Conservation (phyloP, 2,329 filamentous ascomycete species). For the Aspergillus aculeatus region DNA sequence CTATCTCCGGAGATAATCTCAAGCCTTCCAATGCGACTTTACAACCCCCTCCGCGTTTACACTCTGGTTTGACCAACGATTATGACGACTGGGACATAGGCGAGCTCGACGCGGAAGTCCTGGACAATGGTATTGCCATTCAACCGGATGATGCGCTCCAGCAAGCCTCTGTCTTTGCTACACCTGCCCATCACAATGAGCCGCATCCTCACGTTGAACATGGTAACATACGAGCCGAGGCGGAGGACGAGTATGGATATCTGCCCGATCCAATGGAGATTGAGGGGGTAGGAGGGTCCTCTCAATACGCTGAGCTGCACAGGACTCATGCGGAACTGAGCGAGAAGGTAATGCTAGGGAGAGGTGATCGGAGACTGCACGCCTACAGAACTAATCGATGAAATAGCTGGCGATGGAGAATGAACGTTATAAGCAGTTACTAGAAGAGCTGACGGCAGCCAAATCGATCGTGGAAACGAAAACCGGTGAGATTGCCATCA, state of each 20-base stretch:
- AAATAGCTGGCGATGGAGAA: conserved; percentile 40
- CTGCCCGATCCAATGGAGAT: conserved; percentile 18
- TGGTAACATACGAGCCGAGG: background rate
- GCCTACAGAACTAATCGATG: conserved; percentile 11
- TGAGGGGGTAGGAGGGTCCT: conserved; percentile 16
- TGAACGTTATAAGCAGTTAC: conserved; percentile 40
- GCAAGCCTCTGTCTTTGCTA: conserved; percentile 11
- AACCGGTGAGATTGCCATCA: conserved; percentile 61
- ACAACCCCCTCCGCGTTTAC: conserved; percentile 30
- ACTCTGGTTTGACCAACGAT: conserved; percentile 39
- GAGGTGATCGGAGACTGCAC: background rate
- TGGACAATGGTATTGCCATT: conserved; percentile 34
- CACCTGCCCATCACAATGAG: conserved; percentile 5
- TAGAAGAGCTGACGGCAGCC: conserved; percentile 39
- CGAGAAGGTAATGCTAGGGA: conserved; percentile 26
- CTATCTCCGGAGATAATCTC: conserved; percentile 2
- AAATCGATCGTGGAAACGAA: conserved; percentile 50
- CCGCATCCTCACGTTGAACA: conserved; percentile 17
- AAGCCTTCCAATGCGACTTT: conserved; percentile 18
- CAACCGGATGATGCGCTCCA: conserved; percentile 12
- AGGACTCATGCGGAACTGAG: conserved; percentile 19
- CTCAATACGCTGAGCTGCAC: conserved; percentile 11
- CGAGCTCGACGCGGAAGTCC: conserved; percentile 44
- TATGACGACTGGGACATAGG: conserved; percentile 46
- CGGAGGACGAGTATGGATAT: conserved; percentile 16